Base-by-base conservation (phyloP, 2,329 filamentous ascomycete genomes). In the Thielaviopsis cerberus region DNA sequence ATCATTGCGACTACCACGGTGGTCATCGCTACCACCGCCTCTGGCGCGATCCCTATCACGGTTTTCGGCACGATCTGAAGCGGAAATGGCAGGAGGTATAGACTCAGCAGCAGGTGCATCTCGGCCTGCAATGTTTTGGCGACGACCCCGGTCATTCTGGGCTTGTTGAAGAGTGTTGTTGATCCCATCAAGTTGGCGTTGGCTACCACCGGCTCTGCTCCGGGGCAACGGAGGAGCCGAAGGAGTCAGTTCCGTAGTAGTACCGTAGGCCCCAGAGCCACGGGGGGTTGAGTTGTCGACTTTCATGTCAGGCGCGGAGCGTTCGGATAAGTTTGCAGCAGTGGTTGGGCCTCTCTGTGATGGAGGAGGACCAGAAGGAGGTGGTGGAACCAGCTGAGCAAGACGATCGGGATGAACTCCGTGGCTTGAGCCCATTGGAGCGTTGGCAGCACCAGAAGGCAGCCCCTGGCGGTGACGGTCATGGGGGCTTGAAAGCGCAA, bases 161-260 rank as follows among this genome's bases (percentile, higher is more conserved):
- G 73, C 73, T 66, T 78, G 74, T 62, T 77, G 75, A 3, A 82
- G 71, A 55, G 74, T 78, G 61, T 69, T 80, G 63, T 82, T 80
- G 60, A 84, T 82, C 52, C 77, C 76, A 13, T 75, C 75, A 27
- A 83, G 69, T 63, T 82, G 78, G 59, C 79, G 72, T 60, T 73
- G 70, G 20, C 52, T 41, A 26, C 57, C 57, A 51, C 51, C 57
- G 1, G 30, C 4, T 51, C 57, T 51, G 25, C 13, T 51, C 1
- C 11, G 7, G 41, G n/a, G 8, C 10, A 11, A 6, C 8, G 34
- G 34, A n/a, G 57, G 25, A 22, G 52, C 26, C 25, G 30, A 45
- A 20, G 48, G 51, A 27, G 25, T 17, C 37, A 54, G 24, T 27
- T 22, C 57, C 52, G 30, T 59, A 54, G 26, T 30, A 13, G n/a